Conservation (phyloP, 2,329 filamentous ascomycete species). For the Fusarium graminum region DNA sequence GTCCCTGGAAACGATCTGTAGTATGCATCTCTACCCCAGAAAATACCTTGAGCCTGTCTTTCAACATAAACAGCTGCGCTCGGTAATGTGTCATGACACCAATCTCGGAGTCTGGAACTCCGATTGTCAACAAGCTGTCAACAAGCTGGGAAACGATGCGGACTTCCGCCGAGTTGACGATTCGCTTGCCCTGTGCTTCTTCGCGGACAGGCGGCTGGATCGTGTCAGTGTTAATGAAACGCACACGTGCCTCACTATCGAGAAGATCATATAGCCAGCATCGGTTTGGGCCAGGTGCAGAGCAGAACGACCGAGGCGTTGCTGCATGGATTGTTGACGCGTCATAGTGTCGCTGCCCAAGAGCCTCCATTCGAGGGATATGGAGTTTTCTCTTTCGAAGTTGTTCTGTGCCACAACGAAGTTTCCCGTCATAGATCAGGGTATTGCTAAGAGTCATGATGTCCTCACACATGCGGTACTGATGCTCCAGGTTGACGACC, state of each 20-base stretch:
- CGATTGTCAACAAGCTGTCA: constrained; percentile 79
- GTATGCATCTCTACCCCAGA: constrained; percentile 91
- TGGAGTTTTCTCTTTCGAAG: constrained; percentile 77
- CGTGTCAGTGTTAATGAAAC: constrained; percentile 90
- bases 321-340: constrained; percentile 58
- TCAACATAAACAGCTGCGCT: constrained; percentile 86
- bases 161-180: constrained; percentile 89
- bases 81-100: constrained; percentile 98
- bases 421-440: constrained; percentile 89
- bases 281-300: constrained; percentile 58
- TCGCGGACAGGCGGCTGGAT: constrained; percentile 76
- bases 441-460: constrained; percentile 95
- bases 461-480: constrained; percentile 98
- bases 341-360: constrained; percentile 72
- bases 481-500: constrained; percentile 92
- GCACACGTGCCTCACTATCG: constrained; percentile 77
- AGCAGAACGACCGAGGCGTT: constrained; percentile 67
- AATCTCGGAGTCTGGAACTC: constrained; percentile 80
- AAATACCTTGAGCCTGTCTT: constrained; percentile 74
- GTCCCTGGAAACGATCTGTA: constrained; percentile 94
- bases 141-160: constrained; percentile 84
- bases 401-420: constrained; percentile 87
- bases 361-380: constrained; percentile 73
- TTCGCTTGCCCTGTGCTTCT: constrained; percentile 82
- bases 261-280: constrained; percentile 86